Evolutionary conservation across 352 stramenopile genomes (phyloP), one percentile per base, ranked within the genome.

Genomic region (Phytophthora capsici): DNA sequence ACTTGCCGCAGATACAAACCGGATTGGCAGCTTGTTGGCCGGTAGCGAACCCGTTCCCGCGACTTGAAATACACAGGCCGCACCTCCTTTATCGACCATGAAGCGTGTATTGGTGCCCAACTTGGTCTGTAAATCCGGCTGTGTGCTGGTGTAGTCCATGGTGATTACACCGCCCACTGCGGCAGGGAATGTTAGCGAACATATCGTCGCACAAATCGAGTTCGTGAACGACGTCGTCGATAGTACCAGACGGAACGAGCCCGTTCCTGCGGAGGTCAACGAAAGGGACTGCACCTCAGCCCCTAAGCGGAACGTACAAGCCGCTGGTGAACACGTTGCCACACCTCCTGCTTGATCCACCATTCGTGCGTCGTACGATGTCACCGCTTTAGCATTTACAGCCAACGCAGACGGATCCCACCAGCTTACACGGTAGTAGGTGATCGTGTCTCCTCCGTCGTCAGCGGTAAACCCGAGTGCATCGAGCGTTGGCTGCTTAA

Each of bases 301-400:
- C n/a, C 96, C 96, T 17, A 98, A 64, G 16, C 94, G 89, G 57
- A 98, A 93, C 49, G 84, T 67, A 64, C 96, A 99, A 7, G 70
- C 49, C 0, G 57, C 49, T 1, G 51, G 51, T 0, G 47, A 71
- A 25, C 86, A 95, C 1, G 65, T 71, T 3, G 65, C 10, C 0
- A 55, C 40, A 26, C 40, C 50, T 44, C 69, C 73, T 3, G 63
- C 59, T 1, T 30, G 48, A 14, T 73, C 73, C 8, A 82, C 59
- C 63, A 88, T 88, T 1, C 78, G 75, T 17, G 89, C 69, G 26
- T 91, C 77, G 53, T 89, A 91, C 0, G 63, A 79, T 28, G 68
- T 49, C 17, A 78, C 66, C 0, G 73, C 55, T 10, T 58, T 49
- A 4, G 60, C 59, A n/a, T 90, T 89, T 6, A 82, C 68, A 22